Percentiles rank a stretch among this genome's conserved stretches.
Conservation (phyloP, 768 basidiomycete species). For the Macrolepiota albuminosa region DNA sequence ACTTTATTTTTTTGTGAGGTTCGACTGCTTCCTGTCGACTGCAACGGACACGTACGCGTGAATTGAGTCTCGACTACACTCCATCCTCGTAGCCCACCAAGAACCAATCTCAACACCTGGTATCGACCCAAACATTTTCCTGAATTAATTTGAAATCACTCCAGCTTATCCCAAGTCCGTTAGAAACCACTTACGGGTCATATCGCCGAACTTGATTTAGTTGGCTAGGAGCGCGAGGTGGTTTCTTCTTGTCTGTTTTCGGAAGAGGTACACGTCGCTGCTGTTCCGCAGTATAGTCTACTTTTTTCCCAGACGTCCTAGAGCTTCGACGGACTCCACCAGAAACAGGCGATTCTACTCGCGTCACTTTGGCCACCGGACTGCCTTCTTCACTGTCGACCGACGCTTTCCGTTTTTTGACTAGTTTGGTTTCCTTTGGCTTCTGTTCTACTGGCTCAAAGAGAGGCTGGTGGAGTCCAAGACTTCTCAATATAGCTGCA, state of each 20-base stretch:
- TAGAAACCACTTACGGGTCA: conserved; percentile 43
- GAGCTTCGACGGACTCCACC: conserved; percentile 56
- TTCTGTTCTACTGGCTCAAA: conserved; percentile 43
- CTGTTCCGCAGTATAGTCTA: conserved; percentile 50
- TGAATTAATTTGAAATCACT: conserved; percentile 18
- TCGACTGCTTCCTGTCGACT: conserved; percentile 1
- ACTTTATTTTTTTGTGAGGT: conserved; percentile 30
- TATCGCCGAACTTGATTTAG: conserved; percentile 28
- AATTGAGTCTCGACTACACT: conserved; percentile 71
- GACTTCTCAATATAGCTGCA: conserved; percentile 30
- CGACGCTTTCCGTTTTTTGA: conserved; percentile 39
- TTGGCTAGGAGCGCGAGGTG: conserved; percentile 22
- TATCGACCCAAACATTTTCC: conserved; percentile 77
- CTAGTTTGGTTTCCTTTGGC: conserved; percentile 21
- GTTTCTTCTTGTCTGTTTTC: conserved; percentile 31
- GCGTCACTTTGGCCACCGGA: conserved; percentile 24
- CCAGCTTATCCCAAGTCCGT: background rate
- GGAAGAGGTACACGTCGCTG: conserved; percentile 28
- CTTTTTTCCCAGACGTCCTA: conserved; percentile 53
- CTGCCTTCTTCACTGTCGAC: conserved; percentile 18
- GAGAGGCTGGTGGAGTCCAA: conserved; percentile 44
- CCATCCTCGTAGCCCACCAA: conserved; percentile 74
- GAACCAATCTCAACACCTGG: conserved; percentile 76
- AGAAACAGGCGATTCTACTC: conserved; percentile 17
- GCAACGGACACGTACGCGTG: conserved; percentile 65